These are phyloP conservation scores for Mucor sp. DNA, from an alignment of 371 early-diverging fungal species.

Conservation along the genomic window DNA sequence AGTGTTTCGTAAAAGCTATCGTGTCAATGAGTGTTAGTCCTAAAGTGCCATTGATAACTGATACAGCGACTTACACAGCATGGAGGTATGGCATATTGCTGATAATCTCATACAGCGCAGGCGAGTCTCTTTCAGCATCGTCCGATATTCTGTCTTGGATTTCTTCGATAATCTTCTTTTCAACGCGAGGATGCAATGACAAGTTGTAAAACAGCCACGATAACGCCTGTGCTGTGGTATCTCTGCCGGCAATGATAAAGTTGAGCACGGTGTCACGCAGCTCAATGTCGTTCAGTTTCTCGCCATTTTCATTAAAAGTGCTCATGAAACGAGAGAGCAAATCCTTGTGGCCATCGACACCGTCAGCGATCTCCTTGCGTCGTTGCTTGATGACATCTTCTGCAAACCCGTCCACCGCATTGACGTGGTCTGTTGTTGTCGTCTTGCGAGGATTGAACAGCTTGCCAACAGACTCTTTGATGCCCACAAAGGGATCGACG, in stretches of 20 bases:
- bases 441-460: slow-evolving; percentile 34
- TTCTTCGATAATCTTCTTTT: slow-evolving; percentile 50
- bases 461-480: slow-evolving; percentile 31
- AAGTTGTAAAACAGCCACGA: slow-evolving; percentile 68
- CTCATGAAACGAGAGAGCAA: slow-evolving; percentile 42
- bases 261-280: slow-evolving; percentile 56
- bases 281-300: slow-evolving; percentile 40
- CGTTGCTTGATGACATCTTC: slow-evolving; percentile 45
- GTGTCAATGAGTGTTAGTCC: neutral
- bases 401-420: slow-evolving; percentile 47
- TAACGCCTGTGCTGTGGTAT: slow-evolving; percentile 75
- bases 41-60: neutral
- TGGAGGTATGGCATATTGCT: slow-evolving; percentile 24
- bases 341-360: slow-evolving; percentile 27
- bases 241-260: slow-evolving; percentile 63
- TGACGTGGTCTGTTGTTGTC: slow-evolving; percentile 30
- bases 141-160: slow-evolving; percentile 35
- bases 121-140: slow-evolving; percentile 28
- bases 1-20: slow-evolving; percentile 56
- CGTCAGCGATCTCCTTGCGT: slow-evolving; percentile 25
- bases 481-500: slow-evolving; percentile 37
- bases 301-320: slow-evolving; percentile 36
- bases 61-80: slow-evolving; percentile 38
- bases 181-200: slow-evolving; percentile 42
- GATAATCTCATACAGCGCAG: slow-evolving; percentile 52